Evolutionary conservation across 1,284 basidiomycete species (phyloP).

Genomic region (Leccinum huronense): DNA sequence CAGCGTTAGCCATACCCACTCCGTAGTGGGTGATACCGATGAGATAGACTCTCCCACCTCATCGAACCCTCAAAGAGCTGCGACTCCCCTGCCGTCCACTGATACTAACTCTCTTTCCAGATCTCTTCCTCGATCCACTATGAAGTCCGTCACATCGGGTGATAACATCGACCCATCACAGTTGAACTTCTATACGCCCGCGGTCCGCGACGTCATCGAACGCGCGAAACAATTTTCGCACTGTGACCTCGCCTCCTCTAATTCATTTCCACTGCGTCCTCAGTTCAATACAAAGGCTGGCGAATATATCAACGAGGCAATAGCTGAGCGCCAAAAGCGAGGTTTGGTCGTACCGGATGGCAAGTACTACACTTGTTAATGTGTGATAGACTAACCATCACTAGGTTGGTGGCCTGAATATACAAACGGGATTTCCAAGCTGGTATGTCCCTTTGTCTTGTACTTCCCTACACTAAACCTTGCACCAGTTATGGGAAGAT

Average conservation of each 20-base stretch:
- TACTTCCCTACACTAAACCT: not conserved
- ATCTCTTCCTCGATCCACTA: not conserved
- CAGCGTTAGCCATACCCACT: not conserved
- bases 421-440: not conserved
- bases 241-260: not conserved
- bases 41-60: not conserved
- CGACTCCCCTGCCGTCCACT: not conserved
- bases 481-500: not conserved
- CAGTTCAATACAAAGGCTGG: not conserved
- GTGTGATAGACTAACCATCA: not conserved
- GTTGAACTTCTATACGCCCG: not conserved
- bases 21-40: not conserved
- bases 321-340: not conserved
- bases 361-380: not conserved
- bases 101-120: not conserved
- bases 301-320: not conserved
- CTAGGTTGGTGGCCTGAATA: conserved; percentile 4
- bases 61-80: not conserved
- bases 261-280: not conserved
- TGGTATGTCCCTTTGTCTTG: not conserved
- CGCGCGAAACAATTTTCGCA: not conserved
- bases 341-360: not conserved
- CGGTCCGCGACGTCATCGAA: not conserved
- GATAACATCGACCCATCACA: not conserved
- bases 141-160: not conserved